Evolutionary conservation across 768 basidiomycete species (phyloP).

Genomic region (Lactarius indigo): DNA sequence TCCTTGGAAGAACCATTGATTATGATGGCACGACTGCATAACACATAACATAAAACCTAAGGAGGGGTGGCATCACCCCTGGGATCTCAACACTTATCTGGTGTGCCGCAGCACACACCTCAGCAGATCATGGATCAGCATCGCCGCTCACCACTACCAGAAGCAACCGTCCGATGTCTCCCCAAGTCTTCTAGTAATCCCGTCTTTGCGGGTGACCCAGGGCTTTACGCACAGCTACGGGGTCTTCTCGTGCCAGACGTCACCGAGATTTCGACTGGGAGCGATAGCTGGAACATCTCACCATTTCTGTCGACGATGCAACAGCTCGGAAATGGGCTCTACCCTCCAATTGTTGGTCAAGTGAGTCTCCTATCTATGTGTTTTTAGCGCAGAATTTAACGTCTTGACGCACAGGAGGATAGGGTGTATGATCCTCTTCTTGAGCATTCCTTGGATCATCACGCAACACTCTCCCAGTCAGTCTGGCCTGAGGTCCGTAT

Average conservation of each 20-base stretch:
- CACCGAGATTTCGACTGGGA: not conserved
- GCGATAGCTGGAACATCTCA: not conserved
- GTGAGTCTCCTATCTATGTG: not conserved
- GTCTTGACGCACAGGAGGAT: not conserved
- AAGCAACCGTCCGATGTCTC: not conserved
- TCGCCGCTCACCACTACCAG: not conserved
- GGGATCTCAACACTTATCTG: not conserved
- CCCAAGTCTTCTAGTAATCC: not conserved
- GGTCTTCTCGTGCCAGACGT: not conserved
- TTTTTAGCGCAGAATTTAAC: too few relatives aligned
- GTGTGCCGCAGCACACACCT: too few relatives aligned
- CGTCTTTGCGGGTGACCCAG: too few relatives aligned
- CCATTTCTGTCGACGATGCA: not conserved
- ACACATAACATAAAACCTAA: not conserved
- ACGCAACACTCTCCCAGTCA: not conserved
- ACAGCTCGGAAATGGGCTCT: not conserved
- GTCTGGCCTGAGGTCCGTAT: not conserved
- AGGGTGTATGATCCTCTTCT: not conserved
- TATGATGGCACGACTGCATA: too few relatives aligned
- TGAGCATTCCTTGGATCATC: not conserved
- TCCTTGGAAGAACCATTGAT: too few relatives aligned
- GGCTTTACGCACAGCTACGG: not conserved
- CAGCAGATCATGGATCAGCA: not conserved
- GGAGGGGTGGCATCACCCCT: not conserved
- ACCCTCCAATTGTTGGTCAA: not conserved